Conservation (phyloP, 495 filamentous ascomycete genomes). For the Mytilinidion resinicola region DNA sequence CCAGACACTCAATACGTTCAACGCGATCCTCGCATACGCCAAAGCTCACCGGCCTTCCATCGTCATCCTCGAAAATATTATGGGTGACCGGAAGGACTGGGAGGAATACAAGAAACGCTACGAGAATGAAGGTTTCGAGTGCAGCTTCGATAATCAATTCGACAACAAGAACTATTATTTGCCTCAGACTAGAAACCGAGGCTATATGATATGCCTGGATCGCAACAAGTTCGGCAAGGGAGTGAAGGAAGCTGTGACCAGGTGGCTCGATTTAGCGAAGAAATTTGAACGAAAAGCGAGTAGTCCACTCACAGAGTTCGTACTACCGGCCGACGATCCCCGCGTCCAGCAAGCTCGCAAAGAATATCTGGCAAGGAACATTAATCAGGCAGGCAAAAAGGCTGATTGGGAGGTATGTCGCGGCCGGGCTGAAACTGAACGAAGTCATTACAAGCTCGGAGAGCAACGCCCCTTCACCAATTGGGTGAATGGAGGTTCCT, state of each 20-base stretch:
- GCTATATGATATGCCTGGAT: slow-evolving; percentile 65
- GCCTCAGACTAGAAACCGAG: slow-evolving; percentile 68
- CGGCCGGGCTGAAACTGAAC: neutral
- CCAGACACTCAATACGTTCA: slow-evolving; percentile 66
- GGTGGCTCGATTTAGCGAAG: slow-evolving; percentile 40
- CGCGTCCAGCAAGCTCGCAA: slow-evolving; percentile 49
- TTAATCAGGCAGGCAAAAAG: no score
- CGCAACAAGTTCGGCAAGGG: slow-evolving; percentile 28
- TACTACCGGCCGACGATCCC: slow-evolving; percentile 53
- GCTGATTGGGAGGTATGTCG: slow-evolving; percentile 28
- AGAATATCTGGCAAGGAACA: no score
- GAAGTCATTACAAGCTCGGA: slow-evolving; percentile 38
- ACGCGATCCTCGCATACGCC: slow-evolving; percentile 54
- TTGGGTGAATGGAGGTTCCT: slow-evolving; percentile 49
- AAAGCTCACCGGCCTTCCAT: slow-evolving; percentile 51
- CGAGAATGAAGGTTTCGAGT: slow-evolving; percentile 48
- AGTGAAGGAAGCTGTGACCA: slow-evolving; percentile 12
- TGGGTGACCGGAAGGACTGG: slow-evolving; percentile 52
- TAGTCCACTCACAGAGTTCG: slow-evolving; percentile 56
- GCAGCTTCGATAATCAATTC: slow-evolving; percentile 37
- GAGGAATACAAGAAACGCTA: slow-evolving; percentile 40
- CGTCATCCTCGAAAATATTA: slow-evolving; percentile 72
- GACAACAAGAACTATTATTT: slow-evolving; percentile 76
- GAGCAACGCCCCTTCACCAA: slow-evolving; percentile 48
- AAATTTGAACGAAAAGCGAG: slow-evolving; percentile 54